Evolutionary conservation across 2,329 filamentous ascomycete species (phyloP).

Genomic region (Cercospora canescens): DNA sequence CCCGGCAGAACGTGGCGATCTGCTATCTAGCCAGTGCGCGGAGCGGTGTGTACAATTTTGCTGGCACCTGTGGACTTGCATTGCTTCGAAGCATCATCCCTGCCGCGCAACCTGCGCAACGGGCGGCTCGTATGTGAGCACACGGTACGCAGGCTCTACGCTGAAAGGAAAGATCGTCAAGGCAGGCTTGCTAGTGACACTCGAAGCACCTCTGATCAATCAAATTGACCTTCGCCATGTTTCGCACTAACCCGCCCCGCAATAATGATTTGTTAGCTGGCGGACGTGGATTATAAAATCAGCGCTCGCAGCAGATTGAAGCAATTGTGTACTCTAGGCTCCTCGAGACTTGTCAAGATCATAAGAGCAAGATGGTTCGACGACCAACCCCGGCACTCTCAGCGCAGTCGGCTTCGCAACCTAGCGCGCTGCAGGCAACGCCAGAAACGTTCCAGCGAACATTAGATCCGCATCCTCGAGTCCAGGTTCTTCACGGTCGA

Average conservation of each 20-base stretch:
- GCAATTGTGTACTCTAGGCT: not conserved
- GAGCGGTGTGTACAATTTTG: not conserved
- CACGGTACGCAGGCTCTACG: no score
- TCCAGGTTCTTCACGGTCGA: not conserved
- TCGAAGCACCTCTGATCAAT: not conserved
- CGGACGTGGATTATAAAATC: not conserved
- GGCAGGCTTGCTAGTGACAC: not conserved
- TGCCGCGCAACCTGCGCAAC: not conserved
- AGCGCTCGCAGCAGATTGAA: not conserved
- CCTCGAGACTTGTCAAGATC: not conserved
- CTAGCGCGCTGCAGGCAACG: not conserved
- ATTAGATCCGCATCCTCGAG: not conserved
- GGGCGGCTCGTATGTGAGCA: not conserved
- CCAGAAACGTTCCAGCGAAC: not conserved
- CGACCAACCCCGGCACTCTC: not conserved
- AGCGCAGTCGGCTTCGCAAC: not conserved
- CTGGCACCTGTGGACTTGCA: not conserved
- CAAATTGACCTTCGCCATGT: not conserved
- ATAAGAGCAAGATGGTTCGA: not conserved
- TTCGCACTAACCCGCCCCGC: not conserved
- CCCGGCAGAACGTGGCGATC: not conserved
- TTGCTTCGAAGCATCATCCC: not conserved
- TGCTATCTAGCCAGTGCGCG: not conserved
- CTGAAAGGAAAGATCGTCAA: not conserved
- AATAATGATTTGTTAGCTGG: not conserved